Base-by-base conservation (phyloP, 2,329 filamentous ascomycete genomes). In the Diaporthe ampelina region DNA sequence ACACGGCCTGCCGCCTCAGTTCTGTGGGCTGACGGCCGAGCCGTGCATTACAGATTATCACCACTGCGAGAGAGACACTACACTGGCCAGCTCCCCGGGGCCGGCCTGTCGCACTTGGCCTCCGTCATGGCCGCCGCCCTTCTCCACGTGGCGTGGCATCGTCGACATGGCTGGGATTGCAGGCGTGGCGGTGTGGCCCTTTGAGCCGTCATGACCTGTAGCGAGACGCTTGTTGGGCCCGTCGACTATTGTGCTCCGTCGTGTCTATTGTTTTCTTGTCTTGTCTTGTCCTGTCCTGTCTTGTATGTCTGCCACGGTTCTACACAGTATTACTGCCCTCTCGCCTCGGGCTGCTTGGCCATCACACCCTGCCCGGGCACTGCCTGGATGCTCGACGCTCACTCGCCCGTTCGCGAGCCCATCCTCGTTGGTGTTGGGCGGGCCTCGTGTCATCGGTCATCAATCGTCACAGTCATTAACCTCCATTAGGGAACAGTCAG, bases 141-240 rank as follows among this genome's bases (percentile, higher is more conserved):
- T 67, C 63, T 67, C 63, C 63, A 67, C 63, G 63, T 67, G 63
- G 63, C 63, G 24, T 52, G 63, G 45, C 45, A 67, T 67, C 45
- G 45, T 67, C 63, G 29, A 67, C 63, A 67, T 67, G 63, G 63
- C 63, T 67, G 63, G 29, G 19, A 67, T 67, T 26, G 63, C 63
- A 68, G 63, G 32, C 63, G 63, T 68, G 63, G 63, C 63, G 63
- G 63, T 68, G 63, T 68, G 37, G 32, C 48, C 29, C 6, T 29
- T 10, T 65, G 59, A 65, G 59, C 43, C 43, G 40, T 29, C 37
- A 21, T n/a, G 59, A 35, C 24, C 40, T 48, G 40, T 13, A 40
- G 19, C 5, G 21, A 40, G n/a, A 11, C 26, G 17, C 21, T 26
- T 43, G 40, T 13, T 65, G 59, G 17, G 7, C 29, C 43, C 24